Percentiles rank a stretch among this genome's conserved stretches.
Conservation (phyloP, 2,329 filamentous ascomycete species). For the Tolypocladium album region DNA sequence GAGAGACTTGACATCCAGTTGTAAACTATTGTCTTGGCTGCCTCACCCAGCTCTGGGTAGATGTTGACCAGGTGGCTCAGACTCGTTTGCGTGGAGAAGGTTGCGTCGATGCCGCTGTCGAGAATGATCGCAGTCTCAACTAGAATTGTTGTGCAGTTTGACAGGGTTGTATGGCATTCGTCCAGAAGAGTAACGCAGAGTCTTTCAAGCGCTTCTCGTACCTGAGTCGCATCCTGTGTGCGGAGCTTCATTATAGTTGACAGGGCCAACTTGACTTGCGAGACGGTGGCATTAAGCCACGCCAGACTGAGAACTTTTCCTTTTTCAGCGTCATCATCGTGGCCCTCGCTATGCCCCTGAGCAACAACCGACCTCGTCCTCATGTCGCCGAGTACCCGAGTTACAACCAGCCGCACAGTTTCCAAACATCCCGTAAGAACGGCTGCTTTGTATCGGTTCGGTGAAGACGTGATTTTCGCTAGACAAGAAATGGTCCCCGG, state of each 20-base stretch:
- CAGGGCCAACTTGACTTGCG: conserved; percentile 75
- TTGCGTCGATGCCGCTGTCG: conserved; percentile 36
- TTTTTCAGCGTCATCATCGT: conserved; percentile 12
- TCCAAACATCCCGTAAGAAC: conserved; percentile 55
- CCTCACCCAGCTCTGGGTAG: conserved; percentile 50
- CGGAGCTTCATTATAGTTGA: conserved; percentile 67
- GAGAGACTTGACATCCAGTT: conserved; percentile 75
- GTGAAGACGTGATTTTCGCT: conserved; percentile 62
- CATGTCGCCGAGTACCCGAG: conserved; percentile 47
- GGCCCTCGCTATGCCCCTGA: conserved; percentile 12
- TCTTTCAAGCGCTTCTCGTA: conserved; percentile 55
- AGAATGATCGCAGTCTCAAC: conserved; percentile 74
- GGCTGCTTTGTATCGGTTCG: conserved; percentile 42
- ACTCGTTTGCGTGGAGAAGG: conserved; percentile 30
- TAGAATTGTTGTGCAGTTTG: conserved; percentile 58
- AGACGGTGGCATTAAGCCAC: conserved; percentile 73
- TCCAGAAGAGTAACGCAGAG: conserved; percentile 69
- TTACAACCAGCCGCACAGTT: conserved; percentile 43
- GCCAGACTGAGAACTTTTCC: conserved; percentile 31
- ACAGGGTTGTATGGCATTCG: conserved; percentile 64
- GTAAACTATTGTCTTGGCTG: conserved; percentile 61
- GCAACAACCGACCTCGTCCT: conserved; percentile 36
- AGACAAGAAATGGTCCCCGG: conserved; percentile 80
- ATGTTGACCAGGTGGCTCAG: conserved; percentile 53
- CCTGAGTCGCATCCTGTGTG: conserved; percentile 56